Evolutionary conservation across 1,139 yeast genomes (phyloP).

Genomic region (Schwanniomyces etchellsii): DNA sequence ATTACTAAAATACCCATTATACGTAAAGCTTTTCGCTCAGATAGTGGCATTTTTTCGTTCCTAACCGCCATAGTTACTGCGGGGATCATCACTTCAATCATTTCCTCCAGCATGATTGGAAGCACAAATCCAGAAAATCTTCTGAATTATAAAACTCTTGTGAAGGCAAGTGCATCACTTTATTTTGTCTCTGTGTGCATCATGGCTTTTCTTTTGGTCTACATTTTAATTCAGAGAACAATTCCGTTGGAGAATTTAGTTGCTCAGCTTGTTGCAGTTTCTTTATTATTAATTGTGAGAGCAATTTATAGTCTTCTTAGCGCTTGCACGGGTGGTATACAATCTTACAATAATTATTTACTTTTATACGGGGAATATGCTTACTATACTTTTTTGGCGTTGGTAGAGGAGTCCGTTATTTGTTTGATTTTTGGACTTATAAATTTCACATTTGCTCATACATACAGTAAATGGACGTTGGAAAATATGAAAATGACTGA

Average conservation of each 20-base stretch:
- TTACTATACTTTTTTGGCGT: neutral
- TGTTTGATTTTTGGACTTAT: too few relatives aligned
- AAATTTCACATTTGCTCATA: too few relatives aligned
- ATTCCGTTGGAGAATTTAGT: neutral
- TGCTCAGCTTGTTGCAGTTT: neutral
- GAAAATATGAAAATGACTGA: too few relatives aligned
- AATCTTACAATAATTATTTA: neutral
- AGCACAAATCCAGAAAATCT: neutral
- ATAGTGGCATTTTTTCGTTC: too few relatives aligned
- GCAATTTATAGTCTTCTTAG: neutral
- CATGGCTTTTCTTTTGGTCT: neutral
- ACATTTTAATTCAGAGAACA: neutral
- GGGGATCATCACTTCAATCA: neutral
- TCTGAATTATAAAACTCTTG: neutral
- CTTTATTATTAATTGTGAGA: neutral
- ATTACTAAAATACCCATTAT: neutral
- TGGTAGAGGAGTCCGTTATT: neutral
- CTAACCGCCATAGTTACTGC: neutral
- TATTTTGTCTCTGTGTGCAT: constrained; percentile 1
- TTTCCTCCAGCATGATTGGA: neutral
- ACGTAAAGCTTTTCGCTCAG: too few relatives aligned
- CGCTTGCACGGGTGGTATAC: neutral
- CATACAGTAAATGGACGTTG: too few relatives aligned
- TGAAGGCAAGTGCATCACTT: neutral
- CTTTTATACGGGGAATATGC: neutral